Evolutionary conservation across 371 early-diverging fungal genomes (phyloP).

Genomic region (Nematocida sp.): DNA sequence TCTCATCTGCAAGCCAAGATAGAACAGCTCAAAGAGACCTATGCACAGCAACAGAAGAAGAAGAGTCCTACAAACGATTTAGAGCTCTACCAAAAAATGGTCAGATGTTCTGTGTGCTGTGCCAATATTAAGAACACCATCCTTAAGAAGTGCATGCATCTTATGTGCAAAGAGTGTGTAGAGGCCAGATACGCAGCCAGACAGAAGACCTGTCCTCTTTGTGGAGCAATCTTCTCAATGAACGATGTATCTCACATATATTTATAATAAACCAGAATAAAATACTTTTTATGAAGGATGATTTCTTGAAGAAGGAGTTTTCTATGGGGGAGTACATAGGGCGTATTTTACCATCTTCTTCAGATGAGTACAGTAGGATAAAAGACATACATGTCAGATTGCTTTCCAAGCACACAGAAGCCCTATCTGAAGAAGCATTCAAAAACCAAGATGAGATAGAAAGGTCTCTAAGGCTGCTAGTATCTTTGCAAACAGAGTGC

Average conservation of each 20-base stretch:
- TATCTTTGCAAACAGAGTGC: not conserved
- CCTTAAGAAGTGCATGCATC: slow-evolving; percentile 64
- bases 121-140: slow-evolving; percentile 58
- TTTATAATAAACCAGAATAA: slow-evolving; percentile 46
- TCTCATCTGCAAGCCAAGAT: slow-evolving; percentile 5
- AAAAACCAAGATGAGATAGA: slow-evolving; percentile 7
- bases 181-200: slow-evolving; percentile 77
- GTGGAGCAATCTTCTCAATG: slow-evolving; percentile 78
- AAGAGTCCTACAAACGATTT: slow-evolving; percentile 1
- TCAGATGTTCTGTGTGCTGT: slow-evolving; percentile 61
- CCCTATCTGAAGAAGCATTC: slow-evolving; percentile 18
- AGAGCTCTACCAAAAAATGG: slow-evolving; percentile 54
- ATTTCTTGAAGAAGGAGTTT: slow-evolving; percentile 12
- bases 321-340: slow-evolving; percentile 30
- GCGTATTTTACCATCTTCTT: slow-evolving; percentile 3
- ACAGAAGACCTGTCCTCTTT: slow-evolving; percentile 92
- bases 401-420: slow-evolving; percentile 18
- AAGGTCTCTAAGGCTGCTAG: not conserved
- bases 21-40: not conserved
- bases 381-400: slow-evolving; percentile 21
- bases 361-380: slow-evolving; percentile 26
- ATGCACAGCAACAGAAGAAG: not conserved
- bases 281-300: slow-evolving; percentile 10
- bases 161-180: slow-evolving; percentile 73
- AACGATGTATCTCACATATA: slow-evolving; percentile 80